Evolutionary conservation across 148 eudicot species (phyloP).

Genomic region (Fagopyrum homotropicum): DNA sequence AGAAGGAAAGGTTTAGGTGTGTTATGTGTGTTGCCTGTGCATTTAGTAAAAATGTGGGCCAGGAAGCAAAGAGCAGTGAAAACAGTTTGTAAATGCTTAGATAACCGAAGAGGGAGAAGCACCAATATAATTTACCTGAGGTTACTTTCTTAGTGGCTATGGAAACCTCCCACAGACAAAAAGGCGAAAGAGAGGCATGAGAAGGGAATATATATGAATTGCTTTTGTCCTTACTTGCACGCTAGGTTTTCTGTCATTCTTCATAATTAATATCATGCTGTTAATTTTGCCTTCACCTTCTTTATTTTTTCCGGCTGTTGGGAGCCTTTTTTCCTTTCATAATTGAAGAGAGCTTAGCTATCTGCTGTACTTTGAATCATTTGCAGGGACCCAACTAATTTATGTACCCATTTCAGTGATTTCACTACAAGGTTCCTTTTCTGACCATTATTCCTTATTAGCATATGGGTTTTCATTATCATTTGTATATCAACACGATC

Average conservation of each 20-base stretch:
- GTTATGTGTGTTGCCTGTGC: no score
- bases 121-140: neutral
- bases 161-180: slow-evolving; percentile 11
- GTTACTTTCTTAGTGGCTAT: neutral
- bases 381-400: slow-evolving; percentile 3
- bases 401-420: neutral
- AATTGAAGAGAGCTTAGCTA: neutral
- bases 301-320: neutral
- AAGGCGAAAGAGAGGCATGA: slow-evolving; percentile 4
- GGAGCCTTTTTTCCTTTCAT: neutral
- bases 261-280: slow-evolving; percentile 4
- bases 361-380: slow-evolving; percentile 9
- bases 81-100: no score
- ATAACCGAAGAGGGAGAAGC: neutral
- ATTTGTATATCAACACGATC: no score
- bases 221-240: slow-evolving; percentile 14
- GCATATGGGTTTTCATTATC: neutral
- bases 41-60: no score
- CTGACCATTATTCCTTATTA: neutral
- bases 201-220: slow-evolving; percentile 9
- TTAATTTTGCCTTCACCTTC: neutral
- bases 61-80: neutral
- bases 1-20: neutral
- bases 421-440: neutral
- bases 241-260: slow-evolving; percentile 10